phyloP scores from a whole-genome alignment of 441 rosid genomes.

The Omphalea diandra region DNA sequence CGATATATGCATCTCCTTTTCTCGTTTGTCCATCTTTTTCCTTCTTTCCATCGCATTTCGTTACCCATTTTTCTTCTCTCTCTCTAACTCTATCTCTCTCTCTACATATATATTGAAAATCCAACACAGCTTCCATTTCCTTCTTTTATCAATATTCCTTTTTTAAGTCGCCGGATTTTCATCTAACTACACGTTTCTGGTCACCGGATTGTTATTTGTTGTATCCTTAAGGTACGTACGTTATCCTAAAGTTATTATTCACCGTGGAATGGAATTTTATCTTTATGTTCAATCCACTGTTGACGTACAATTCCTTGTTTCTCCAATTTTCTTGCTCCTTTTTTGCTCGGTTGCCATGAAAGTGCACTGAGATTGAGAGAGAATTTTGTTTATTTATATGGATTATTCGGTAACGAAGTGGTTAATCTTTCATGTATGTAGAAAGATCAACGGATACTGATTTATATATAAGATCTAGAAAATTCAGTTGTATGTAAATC shows the following conservation, averaged over 20 bases:
- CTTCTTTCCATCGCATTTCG: not conserved
- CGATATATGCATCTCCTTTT: not conserved
- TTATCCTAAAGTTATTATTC: too few relatives aligned
- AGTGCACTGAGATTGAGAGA: not conserved
- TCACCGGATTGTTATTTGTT: not conserved
- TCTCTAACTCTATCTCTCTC: not conserved
- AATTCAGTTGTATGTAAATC: too few relatives aligned
- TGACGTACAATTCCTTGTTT: not conserved
- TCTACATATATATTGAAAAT: not conserved
- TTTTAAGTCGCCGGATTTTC: not conserved
- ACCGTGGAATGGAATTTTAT: too few relatives aligned
- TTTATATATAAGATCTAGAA: too few relatives aligned
- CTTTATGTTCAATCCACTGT: not conserved
- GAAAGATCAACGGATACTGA: too few relatives aligned
- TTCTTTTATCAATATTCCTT: too few relatives aligned
- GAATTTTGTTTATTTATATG: too few relatives aligned
- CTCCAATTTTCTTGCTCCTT: not conserved
- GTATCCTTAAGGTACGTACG: too few relatives aligned
- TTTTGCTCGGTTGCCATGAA: not conserved
- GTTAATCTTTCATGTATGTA: too few relatives aligned
- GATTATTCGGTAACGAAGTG: too few relatives aligned
- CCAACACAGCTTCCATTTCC: slow-evolving; percentile 11
- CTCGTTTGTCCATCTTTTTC: not conserved
- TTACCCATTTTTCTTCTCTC: not conserved
- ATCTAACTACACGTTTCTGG: not conserved